These are phyloP conservation scores for Coelastrella sp. DNA, from an alignment of 139 green algal species.

Conservation along the genomic window DNA sequence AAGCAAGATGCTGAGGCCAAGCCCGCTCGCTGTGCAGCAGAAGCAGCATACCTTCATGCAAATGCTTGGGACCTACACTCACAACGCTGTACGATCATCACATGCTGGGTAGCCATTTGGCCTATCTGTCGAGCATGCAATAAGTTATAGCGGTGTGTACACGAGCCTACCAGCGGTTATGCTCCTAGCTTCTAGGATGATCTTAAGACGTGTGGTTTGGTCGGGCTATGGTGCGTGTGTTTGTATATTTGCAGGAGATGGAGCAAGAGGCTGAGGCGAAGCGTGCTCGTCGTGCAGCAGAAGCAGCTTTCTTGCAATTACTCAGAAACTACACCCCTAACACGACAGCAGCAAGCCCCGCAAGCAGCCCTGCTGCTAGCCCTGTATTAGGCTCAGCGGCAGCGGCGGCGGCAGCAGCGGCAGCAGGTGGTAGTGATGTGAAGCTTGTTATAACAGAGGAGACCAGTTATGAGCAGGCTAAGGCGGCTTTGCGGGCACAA, in stretches of 20 bases:
- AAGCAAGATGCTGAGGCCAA: slow-evolving; percentile 42
- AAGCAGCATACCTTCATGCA: slow-evolving; percentile 24
- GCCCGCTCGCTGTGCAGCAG: slow-evolving; percentile 10
- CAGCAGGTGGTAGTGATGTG: neutral
- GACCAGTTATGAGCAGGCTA: slow-evolving; percentile 14
- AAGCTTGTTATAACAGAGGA: neutral
- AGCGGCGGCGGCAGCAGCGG: neutral
- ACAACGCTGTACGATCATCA: neutral
- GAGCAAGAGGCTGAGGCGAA: slow-evolving; percentile 42
- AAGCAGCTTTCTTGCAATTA: slow-evolving; percentile 35
- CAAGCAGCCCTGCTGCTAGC: neutral
- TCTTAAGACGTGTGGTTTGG: no score
- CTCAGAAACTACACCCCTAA: slow-evolving; percentile 18
- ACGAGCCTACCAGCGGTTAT: no score
- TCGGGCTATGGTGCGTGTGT: no score
- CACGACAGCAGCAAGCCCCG: neutral
- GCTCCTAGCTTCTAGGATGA: no score
- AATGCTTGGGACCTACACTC: slow-evolving; percentile 29
- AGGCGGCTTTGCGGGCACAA: neutral
- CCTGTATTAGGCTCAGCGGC: neutral
- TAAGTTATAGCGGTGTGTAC: no score
- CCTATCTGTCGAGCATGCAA: no score
- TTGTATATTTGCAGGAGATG: slow-evolving; percentile 33
- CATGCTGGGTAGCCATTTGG: no score
- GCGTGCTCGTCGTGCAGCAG: slow-evolving; percentile 15